Percentiles rank a stretch among this genome's conserved stretches.
Evolutionary conservation across 495 filamentous ascomycete genomes (phyloP).

Genomic region (Pyrenula massariospora): DNA sequence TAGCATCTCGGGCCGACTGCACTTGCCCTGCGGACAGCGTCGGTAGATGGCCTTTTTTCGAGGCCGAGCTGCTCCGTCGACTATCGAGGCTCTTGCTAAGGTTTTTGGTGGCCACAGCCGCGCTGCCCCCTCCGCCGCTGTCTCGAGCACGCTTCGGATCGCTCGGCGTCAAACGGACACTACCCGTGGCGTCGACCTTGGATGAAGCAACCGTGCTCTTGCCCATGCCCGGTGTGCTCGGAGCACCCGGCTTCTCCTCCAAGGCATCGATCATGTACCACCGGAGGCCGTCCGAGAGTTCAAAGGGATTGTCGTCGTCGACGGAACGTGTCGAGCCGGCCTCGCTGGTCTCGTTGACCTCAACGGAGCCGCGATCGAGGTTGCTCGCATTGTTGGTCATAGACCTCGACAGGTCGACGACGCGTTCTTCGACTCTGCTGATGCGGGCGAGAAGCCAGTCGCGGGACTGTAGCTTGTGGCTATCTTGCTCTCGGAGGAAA

Average conservation of each 20-base stretch:
- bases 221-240: slow-evolving; percentile 74
- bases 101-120: slow-evolving; percentile 63
- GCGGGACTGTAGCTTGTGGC: slow-evolving; percentile 65
- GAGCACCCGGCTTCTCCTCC: slow-evolving; percentile 93
- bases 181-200: slow-evolving; percentile 73
- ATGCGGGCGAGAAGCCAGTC: slow-evolving; percentile 97
- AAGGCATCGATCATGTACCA: slow-evolving; percentile 93
- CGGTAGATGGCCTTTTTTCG: slow-evolving; percentile 46
- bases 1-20: slow-evolving; percentile 3
- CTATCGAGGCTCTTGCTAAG: slow-evolving; percentile 81
- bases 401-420: slow-evolving; percentile 81
- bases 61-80: slow-evolving; percentile 73
- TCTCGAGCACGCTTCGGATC: slow-evolving; percentile 25
- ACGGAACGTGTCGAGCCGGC: slow-evolving; percentile 35
- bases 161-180: slow-evolving; percentile 30
- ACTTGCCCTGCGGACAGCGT: slow-evolving; percentile 2
- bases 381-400: slow-evolving; percentile 37
- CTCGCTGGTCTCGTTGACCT: slow-evolving; percentile 36
- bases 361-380: slow-evolving; percentile 39
- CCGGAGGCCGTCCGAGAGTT: slow-evolving; percentile 84
- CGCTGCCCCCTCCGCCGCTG: slow-evolving; percentile 37
- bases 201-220: slow-evolving; percentile 87
- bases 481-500: slow-evolving; percentile 88
- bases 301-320: slow-evolving; percentile 97
- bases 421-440: slow-evolving; percentile 78